Percentiles rank a stretch among this genome's conserved stretches.
phyloP scores from a whole-genome alignment of 2,329 filamentous ascomycete genomes.

The Pseudocercospora macadamiae region DNA sequence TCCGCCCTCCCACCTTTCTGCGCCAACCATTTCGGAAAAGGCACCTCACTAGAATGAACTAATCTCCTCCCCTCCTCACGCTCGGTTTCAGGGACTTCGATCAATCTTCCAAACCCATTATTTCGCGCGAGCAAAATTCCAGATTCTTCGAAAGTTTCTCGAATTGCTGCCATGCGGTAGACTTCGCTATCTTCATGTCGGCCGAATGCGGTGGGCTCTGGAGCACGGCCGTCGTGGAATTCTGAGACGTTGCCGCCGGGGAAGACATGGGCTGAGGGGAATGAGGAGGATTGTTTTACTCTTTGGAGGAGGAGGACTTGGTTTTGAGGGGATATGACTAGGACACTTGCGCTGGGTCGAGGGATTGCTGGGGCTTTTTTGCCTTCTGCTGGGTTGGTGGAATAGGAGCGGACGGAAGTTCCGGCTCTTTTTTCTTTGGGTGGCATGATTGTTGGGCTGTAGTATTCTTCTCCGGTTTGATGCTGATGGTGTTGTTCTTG shows the following conservation, averaged over 20 bases:
- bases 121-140: constrained; percentile 76
- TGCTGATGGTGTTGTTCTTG: background rate
- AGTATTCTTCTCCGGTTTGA: background rate
- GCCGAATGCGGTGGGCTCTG: constrained; percentile 52
- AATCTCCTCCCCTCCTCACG: constrained; percentile 67
- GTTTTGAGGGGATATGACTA: constrained; percentile 84
- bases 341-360: constrained; percentile 71
- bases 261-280: constrained; percentile 92
- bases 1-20: constrained; percentile 65
- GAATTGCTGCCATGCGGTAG: constrained; percentile 81
- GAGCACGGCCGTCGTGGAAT: constrained; percentile 71
- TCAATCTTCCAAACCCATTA: constrained; percentile 55
- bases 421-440: constrained; percentile 18
- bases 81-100: constrained; percentile 63
- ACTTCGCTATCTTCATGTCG: constrained; percentile 71
- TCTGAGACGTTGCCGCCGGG: constrained; percentile 83
- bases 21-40: constrained; percentile 68
- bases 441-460: constrained; percentile 4
- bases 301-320: constrained; percentile 86
- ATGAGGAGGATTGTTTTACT: constrained; percentile 78
- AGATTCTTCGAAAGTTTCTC: constrained; percentile 94
- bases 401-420: constrained; percentile 18
- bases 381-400: constrained; percentile 20
- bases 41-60: constrained; percentile 68
- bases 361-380: constrained; percentile 52